Evolutionary conservation across 176 grass and related monocot genomes (phyloP).

Genomic region (Zizania latifolia): DNA sequence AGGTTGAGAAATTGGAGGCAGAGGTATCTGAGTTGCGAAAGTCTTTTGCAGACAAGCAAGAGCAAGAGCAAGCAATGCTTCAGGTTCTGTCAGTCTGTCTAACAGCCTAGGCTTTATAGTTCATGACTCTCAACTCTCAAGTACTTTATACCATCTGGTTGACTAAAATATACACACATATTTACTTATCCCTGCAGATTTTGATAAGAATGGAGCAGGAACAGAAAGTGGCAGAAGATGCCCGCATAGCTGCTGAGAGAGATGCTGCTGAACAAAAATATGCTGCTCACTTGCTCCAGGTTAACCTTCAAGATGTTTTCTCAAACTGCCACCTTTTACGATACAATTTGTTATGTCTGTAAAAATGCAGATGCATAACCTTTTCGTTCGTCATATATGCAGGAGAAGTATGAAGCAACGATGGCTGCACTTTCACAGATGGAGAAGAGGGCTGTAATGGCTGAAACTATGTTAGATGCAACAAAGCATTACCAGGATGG

Average conservation of each 20-base stretch:
- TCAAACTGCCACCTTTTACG: slow-evolving; percentile 17
- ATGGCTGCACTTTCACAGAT: slow-evolving; percentile 52
- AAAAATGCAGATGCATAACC: slow-evolving; percentile 14
- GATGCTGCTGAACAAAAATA: slow-evolving; percentile 84
- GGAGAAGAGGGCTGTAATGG: slow-evolving; percentile 97
- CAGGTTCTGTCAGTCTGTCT: slow-evolving; percentile 54
- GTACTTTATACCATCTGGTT: slow-evolving; percentile 13
- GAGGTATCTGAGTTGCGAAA: slow-evolving; percentile 58
- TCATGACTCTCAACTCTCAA: slow-evolving; percentile 7
- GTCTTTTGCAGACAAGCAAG: slow-evolving; percentile 71
- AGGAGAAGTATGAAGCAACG: slow-evolving; percentile 88
- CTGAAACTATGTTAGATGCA: slow-evolving; percentile 88
- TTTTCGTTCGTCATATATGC: slow-evolving; percentile 17
- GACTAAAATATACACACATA: slow-evolving; percentile 12
- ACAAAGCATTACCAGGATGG: slow-evolving; percentile 87
- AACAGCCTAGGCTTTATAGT: slow-evolving; percentile 10
- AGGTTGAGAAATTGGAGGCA: slow-evolving; percentile 88
- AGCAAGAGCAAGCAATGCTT: slow-evolving; percentile 84
- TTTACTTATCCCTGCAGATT: slow-evolving; percentile 42
- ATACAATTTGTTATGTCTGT: slow-evolving; percentile 13
- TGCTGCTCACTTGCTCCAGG: slow-evolving; percentile 74
- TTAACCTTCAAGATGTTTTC: slow-evolving; percentile 26
- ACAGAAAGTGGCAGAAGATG: slow-evolving; percentile 92
- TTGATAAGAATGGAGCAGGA: slow-evolving; percentile 97
- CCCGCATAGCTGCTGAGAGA: slow-evolving; percentile 68